Conservation (phyloP, 768 basidiomycete genomes). For the Brasilioporus rufonigricans region DNA sequence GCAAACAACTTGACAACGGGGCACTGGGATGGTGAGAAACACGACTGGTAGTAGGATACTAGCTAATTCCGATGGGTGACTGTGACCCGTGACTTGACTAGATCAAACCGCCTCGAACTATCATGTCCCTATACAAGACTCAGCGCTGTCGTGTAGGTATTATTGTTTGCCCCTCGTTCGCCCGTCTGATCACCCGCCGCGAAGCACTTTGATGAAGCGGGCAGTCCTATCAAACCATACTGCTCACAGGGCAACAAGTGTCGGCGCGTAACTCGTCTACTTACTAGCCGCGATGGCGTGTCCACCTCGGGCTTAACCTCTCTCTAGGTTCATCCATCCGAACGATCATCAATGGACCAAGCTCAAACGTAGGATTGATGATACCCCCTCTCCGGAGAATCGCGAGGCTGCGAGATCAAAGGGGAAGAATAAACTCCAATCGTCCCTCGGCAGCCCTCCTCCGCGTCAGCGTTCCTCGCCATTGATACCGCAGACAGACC, state of each 20-base stretch:
- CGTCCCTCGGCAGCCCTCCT: conserved; percentile 18
- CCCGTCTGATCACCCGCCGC: conserved; percentile 16
- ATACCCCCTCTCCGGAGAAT: conserved; percentile 19
- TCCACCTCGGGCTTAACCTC: conserved; percentile 5
- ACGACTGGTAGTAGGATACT: too few species aligned
- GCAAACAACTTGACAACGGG: not conserved
- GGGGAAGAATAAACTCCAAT: conserved; percentile 21
- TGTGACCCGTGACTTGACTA: too few species aligned
- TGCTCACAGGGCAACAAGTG: conserved; percentile 50
- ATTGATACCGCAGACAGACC: conserved; percentile 42
- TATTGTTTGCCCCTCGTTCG: conserved; percentile 4
- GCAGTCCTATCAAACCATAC: conserved; percentile 39
- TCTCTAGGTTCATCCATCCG: conserved; percentile 48
- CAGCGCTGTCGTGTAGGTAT: conserved; percentile 46
- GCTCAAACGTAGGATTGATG: conserved; percentile 18
- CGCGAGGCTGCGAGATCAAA: conserved; percentile 23
- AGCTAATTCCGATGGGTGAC: too few species aligned
- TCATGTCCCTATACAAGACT: conserved; percentile 41
- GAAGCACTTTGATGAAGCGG: conserved; percentile 49
- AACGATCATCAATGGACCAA: conserved; percentile 43
- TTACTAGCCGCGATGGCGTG: conserved; percentile 5
- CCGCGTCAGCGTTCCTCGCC: conserved; percentile 33
- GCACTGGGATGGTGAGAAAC: not conserved
- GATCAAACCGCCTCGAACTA: conserved; percentile 5
- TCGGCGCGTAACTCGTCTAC: conserved; percentile 38